A percentile compares a stretch with the other conserved stretches of the same genome.
Evolutionary conservation across 2,329 filamentous ascomycete species (phyloP).

Genomic region (Colletotrichum scovillei): DNA sequence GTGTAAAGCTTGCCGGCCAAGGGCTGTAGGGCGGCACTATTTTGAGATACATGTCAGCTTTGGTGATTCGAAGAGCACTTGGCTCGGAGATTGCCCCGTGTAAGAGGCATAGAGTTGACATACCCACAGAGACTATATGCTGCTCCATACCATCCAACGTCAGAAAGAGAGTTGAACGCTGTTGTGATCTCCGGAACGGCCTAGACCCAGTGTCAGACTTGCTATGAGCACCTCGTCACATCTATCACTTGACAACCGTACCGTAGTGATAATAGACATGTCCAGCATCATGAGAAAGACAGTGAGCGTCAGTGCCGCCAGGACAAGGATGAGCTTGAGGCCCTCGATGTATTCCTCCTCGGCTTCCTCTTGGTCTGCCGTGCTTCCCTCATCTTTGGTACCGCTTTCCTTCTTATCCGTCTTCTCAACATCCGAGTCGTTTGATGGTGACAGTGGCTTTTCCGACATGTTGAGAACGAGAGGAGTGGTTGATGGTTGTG

Average conservation of each 20-base stretch:
- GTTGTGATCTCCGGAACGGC: conserved; percentile 62
- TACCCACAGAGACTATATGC: conserved; percentile 60
- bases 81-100: not conserved
- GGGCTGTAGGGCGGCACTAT: conserved; percentile 61
- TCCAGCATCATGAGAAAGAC: conserved; percentile 63
- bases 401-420: not conserved
- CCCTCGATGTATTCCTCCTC: conserved; percentile 43
- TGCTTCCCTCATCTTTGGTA: not conserved
- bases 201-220: conserved; percentile 38
- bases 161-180: conserved; percentile 59
- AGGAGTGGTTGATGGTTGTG: not conserved
- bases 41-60: not conserved
- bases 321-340: conserved; percentile 47
- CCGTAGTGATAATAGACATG: conserved; percentile 64
- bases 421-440: not conserved
- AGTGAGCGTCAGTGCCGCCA: conserved; percentile 52
- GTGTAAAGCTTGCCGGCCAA: conserved; percentile 64
- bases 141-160: conserved; percentile 68
- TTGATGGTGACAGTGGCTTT: not conserved
- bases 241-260: conserved; percentile 27
- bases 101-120: not conserved
- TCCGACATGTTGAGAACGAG: not conserved
- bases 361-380: not conserved
- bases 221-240: not conserved
- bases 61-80: not conserved